phyloP scores from a whole-genome alignment of 2,329 filamentous ascomycete species.

The Cadophora malorum region DNA sequence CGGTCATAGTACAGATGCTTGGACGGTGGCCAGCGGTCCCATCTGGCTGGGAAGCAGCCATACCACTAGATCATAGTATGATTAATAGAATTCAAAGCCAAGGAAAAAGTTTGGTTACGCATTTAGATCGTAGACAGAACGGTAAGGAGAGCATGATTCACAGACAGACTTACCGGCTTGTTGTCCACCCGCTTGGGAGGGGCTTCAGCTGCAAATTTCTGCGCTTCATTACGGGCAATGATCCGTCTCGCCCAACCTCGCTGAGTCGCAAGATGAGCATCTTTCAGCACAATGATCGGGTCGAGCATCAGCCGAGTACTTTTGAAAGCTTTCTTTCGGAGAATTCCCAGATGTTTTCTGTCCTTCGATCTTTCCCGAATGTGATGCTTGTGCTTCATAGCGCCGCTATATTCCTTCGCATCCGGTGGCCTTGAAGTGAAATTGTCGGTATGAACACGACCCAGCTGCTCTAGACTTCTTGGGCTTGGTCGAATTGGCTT shows the following conservation, averaged over 20 bases:
- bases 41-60: conserved; percentile 16
- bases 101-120: background rate
- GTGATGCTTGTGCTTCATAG: conserved; percentile 20
- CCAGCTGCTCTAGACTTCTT: conserved; percentile 3
- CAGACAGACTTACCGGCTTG: conserved; percentile 8
- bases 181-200: conserved; percentile 2
- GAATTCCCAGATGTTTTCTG: conserved; percentile 9
- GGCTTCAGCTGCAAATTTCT: conserved; percentile 4
- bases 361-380: conserved; percentile 3
- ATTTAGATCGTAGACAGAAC: too few species aligned
- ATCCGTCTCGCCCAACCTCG: conserved; percentile 31
- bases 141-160: conserved; percentile 6
- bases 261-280: conserved; percentile 25
- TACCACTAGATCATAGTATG: conserved; percentile 16
- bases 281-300: conserved; percentile 26
- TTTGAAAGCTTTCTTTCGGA: conserved; percentile 24
- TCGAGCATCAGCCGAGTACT: conserved; percentile 32
- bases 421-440: background rate
- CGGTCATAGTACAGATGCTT: conserved; percentile 36
- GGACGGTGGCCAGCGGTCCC: conserved; percentile 34
- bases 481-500: background rate
- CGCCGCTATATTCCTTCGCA: background rate
- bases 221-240: conserved; percentile 3
- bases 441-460: conserved; percentile 20
- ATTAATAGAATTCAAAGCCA: conserved; percentile 11